phyloP scores from a whole-genome alignment of 1,284 basidiomycete species.

The Irpex sp. region DNA sequence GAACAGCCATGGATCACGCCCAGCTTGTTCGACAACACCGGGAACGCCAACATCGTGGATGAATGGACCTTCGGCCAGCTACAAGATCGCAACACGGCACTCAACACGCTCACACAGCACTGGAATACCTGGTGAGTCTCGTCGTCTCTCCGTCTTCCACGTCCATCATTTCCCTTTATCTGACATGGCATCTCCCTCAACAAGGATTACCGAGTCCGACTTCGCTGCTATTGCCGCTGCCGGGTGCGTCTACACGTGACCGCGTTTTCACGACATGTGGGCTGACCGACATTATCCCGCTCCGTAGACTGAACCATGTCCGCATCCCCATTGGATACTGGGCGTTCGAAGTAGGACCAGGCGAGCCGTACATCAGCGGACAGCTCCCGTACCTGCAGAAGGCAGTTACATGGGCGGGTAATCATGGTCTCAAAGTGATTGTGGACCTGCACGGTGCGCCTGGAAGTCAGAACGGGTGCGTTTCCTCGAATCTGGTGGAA shows the following conservation, averaged over 20 bases:
- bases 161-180: not conserved
- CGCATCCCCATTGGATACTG: slow-evolving; percentile 89
- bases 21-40: slow-evolving; percentile 79
- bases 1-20: slow-evolving; percentile 80
- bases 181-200: slow-evolving; percentile 15
- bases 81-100: slow-evolving; percentile 47
- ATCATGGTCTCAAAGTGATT: slow-evolving; percentile 76
- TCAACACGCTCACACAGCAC: slow-evolving; percentile 50
- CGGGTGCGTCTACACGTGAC: slow-evolving; percentile 41
- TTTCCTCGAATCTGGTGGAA: slow-evolving; percentile 1
- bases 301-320: slow-evolving; percentile 72
- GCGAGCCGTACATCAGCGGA: slow-evolving; percentile 83
- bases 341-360: slow-evolving; percentile 79
- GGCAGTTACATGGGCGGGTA: slow-evolving; percentile 76
- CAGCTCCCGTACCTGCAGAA: slow-evolving; percentile 68
- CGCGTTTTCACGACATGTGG: slow-evolving; percentile 11
- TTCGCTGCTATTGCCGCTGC: slow-evolving; percentile 69
- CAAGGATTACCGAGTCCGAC: slow-evolving; percentile 67
- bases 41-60: slow-evolving; percentile 65
- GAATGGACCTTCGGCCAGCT: slow-evolving; percentile 82
- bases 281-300: slow-evolving; percentile 8
- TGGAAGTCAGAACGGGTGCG: slow-evolving; percentile 77
- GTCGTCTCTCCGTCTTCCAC: not conserved
- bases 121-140: slow-evolving; percentile 57
- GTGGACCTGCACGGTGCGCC: slow-evolving; percentile 82